Base-by-base conservation (phyloP, 768 basidiomycete genomes). In the Terana coerulea region DNA sequence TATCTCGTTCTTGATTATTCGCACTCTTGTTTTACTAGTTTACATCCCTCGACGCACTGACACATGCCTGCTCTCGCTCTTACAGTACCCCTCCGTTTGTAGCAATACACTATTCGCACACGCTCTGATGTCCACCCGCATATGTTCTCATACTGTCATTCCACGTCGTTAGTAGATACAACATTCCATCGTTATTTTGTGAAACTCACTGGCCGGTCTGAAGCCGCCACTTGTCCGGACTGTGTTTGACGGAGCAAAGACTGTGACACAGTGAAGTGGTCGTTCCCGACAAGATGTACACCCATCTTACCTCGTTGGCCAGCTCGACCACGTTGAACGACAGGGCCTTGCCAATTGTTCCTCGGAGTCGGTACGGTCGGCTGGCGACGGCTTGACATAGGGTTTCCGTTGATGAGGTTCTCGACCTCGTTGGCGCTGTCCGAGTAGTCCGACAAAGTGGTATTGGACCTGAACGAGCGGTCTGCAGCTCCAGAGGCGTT, bases 371-470 rank as follows among this genome's bases (percentile, higher is more conserved):
- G n/a, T n/a, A n/a, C n/a, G n/a, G n/a, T n/a, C n/a, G n/a, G n/a
- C n/a, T n/a, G n/a, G n/a, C n/a, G n/a, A n/a, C n/a, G n/a, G n/a
- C n/a, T n/a, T n/a, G n/a, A n/a, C n/a, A n/a, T 41, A 17, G 52
- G 26, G 29, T 54, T 46, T 41, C 52, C 53, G 1, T 75, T 67
- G 31, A 88, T 71, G 53, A 88, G 62, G 54, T 78, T 77, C 61
- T 90, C 87, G n/a, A 88, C 84, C 60, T 89, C 88, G 44, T 81
- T 78, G 1, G 79, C 75, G 62, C 86, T 88, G 48, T 81, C 80
- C 28, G 86, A 62, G 3, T 52, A 59, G 14, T 65, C 64, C 2
- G 65, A 67, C 2, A 58, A 34, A 3, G 56, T 55, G n/a, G 60
- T 59, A 48, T 53, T 58, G 11, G 62, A 55, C 31, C 61, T 58